Evolutionary conservation across 148 eudicot species (phyloP).

Genomic region (Heliosperma pusillum): DNA sequence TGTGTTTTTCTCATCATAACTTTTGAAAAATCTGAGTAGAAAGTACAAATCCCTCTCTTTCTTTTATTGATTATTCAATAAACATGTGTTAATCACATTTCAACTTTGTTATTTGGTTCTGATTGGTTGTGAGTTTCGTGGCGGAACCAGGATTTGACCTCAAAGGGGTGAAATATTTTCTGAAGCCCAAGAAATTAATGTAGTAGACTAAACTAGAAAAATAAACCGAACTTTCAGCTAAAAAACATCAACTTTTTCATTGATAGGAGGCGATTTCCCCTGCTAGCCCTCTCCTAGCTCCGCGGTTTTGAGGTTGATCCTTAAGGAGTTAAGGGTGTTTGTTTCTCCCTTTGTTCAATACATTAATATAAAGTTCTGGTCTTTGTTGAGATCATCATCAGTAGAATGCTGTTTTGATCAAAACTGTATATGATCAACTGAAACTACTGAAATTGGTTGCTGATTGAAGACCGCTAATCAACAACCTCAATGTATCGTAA

Average conservation of each 20-base stretch:
- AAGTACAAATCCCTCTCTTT: not conserved
- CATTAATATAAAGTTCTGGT: not conserved
- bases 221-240: no score
- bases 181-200: no score
- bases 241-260: no score
- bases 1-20: constrained; percentile 16
- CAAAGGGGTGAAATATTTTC: no score
- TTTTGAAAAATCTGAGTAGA: constrained; percentile 6
- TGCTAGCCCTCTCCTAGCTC: no score
- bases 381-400: not conserved
- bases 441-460: not conserved
- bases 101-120: not conserved
- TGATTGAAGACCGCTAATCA: not conserved
- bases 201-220: no score
- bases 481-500: not conserved
- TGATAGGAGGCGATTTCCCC: no score
- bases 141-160: no score
- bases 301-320: no score
- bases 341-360: not conserved
- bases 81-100: constrained; percentile 11
- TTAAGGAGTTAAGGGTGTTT: no score
- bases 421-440: not conserved
- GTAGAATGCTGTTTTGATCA: not conserved
- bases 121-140: constrained; percentile 19
- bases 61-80: not conserved